A percentile compares a stretch with the other conserved stretches of the same genome.
phyloP scores from a whole-genome alignment of 1,139 yeast species.

The Suhomyces coccinellae region DNA sequence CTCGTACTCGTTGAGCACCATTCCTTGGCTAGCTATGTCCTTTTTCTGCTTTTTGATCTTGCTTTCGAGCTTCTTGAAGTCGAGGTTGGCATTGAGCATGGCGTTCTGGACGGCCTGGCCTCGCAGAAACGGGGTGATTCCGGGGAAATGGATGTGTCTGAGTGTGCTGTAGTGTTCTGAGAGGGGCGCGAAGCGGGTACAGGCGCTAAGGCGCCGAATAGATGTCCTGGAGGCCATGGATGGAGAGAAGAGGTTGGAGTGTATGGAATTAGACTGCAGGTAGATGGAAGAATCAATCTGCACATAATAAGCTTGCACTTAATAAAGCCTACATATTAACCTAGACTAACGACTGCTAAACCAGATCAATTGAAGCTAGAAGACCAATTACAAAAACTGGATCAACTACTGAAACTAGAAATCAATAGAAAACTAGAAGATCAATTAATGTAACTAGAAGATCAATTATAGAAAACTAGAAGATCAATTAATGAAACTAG shows the following conservation, averaged over 20 bases:
- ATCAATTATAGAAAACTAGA: no score
- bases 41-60: constrained; percentile 45
- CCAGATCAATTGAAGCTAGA: no score
- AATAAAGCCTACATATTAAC: no score
- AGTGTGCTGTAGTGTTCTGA: constrained; percentile 39
- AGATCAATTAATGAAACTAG: no score
- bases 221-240: background rate
- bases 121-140: constrained; percentile 51
- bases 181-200: constrained; percentile 33
- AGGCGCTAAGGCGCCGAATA: constrained; percentile 6
- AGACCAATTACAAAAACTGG: no score
- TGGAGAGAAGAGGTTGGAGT: background rate
- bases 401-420: no score
- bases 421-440: no score
- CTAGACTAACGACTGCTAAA: no score
- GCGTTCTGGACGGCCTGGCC: constrained; percentile 66
- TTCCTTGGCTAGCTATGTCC: constrained; percentile 41
- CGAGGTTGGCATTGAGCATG: constrained; percentile 61
- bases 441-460: no score
- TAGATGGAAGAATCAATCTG: no score
- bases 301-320: background rate
- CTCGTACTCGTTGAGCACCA: constrained; percentile 48
- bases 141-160: constrained; percentile 65
- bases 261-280: background rate
- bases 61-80: constrained; percentile 55